Evolutionary conservation across 495 filamentous ascomycete species (phyloP).

Genomic region (Achaetomiella virescens): DNA sequence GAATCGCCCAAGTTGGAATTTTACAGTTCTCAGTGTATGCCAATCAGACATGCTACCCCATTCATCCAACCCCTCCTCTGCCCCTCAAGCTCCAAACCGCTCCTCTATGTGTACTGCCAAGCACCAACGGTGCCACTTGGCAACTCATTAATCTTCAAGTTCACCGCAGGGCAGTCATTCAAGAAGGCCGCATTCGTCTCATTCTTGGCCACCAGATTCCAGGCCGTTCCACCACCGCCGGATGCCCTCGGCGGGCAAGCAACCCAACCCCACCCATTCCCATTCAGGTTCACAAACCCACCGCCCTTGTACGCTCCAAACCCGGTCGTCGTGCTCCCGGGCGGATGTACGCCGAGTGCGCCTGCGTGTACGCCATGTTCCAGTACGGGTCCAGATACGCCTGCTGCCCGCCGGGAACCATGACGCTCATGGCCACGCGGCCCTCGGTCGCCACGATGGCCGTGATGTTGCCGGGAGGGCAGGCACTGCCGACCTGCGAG

Average conservation of each 20-base stretch:
- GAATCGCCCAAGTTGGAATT: too few species aligned
- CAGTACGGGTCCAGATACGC: constrained; percentile 55
- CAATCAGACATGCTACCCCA: too few species aligned
- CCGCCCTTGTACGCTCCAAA: constrained; percentile 33
- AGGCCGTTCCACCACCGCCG: constrained; percentile 19
- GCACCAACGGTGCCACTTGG: constrained; percentile 17
- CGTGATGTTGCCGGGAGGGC: constrained; percentile 27
- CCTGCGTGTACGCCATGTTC: constrained; percentile 52
- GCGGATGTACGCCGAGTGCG: constrained; percentile 52
- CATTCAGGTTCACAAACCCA: constrained; percentile 32
- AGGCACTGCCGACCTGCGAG: constrained; percentile 18
- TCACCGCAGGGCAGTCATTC: constrained; percentile 22
- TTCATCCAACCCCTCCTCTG: too few species aligned
- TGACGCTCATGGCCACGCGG: constrained; percentile 29
- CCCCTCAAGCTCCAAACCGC: too few species aligned
- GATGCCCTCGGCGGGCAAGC: constrained; percentile 28
- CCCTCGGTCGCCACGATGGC: constrained; percentile 18
- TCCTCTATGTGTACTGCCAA: constrained; percentile 32
- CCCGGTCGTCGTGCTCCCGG: constrained; percentile 42
- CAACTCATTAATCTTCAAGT: constrained; percentile 25
- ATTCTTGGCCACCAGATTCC: constrained; percentile 31
- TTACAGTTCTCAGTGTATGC: too few species aligned
- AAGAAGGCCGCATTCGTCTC: constrained; percentile 22
- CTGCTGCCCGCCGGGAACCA: constrained; percentile 60
- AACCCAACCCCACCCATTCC: constrained; percentile 32